A percentile compares a stretch with the other conserved stretches of the same genome.
Evolutionary conservation across 352 stramenopile genomes (phyloP).

Genomic region (Globisporangium canariense): DNA sequence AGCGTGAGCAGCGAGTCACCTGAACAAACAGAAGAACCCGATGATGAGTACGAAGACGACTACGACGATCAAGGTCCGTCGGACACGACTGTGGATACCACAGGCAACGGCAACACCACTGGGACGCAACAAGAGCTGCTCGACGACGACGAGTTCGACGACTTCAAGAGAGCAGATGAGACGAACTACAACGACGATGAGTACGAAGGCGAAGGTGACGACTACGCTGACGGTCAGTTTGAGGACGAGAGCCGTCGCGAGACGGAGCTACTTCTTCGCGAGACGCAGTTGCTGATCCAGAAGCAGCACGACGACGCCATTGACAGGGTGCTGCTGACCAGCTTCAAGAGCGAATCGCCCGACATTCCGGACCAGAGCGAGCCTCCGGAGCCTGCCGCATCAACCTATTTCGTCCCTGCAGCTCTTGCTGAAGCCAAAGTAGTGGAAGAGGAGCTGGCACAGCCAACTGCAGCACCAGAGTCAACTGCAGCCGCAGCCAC

Average conservation of each 20-base stretch:
- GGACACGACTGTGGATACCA: background rate
- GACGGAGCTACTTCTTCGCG: slow-evolving; percentile 35
- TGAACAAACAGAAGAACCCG: background rate
- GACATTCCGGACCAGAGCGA: slow-evolving; percentile 1
- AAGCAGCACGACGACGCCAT: slow-evolving; percentile 13
- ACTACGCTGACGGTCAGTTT: background rate
- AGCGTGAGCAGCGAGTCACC: background rate
- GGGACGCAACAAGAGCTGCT: background rate
- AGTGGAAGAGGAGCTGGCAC: background rate
- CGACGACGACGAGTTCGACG: background rate
- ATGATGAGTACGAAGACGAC: slow-evolving; percentile 17
- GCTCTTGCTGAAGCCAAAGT: background rate
- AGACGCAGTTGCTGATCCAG: slow-evolving; percentile 35
- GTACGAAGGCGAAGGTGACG: slow-evolving; percentile 11
- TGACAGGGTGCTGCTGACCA: background rate
- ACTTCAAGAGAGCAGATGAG: slow-evolving; percentile 10
- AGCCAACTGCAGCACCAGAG: background rate
- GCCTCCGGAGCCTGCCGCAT: background rate
- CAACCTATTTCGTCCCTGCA: background rate
- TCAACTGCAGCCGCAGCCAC: background rate
- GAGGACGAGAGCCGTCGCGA: slow-evolving; percentile 28
- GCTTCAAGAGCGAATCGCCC: background rate
- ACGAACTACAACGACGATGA: slow-evolving; percentile 17
- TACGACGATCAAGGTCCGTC: background rate
- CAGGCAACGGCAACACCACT: no score